phyloP scores from a whole-genome alignment of 1,284 basidiomycete genomes.

The Abortiporus biennis region DNA sequence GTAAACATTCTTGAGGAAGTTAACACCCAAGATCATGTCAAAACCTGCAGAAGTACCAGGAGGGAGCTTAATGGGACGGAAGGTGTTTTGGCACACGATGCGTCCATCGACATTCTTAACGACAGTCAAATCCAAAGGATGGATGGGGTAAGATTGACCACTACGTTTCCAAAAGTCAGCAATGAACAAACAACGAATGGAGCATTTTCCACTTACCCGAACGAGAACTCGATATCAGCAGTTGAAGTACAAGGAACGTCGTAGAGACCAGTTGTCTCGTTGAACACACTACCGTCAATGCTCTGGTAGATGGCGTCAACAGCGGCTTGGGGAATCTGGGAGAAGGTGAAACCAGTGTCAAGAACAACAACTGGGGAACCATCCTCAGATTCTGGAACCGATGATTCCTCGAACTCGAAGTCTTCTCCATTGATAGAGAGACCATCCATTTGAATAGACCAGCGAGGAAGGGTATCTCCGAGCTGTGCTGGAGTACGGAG shows the following conservation, averaged over 20 bases:
- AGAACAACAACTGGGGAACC: constrained; percentile 24
- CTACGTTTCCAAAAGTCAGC: constrained; percentile 3
- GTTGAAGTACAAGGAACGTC: constrained; percentile 21
- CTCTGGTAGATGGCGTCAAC: constrained; percentile 25
- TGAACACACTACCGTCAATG: constrained; percentile 20
- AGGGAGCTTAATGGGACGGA: constrained; percentile 16
- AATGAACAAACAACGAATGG: not conserved
- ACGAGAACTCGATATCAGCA: constrained; percentile 19
- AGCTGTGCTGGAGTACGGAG: constrained; percentile 45
- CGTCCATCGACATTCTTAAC: constrained; percentile 12
- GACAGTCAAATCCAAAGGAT: constrained; percentile 23
- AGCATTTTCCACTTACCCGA: constrained; percentile 23
- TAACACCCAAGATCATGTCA: constrained; percentile 32
- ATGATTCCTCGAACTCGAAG: constrained; percentile 22
- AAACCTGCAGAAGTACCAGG: constrained; percentile 16
- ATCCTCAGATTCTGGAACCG: constrained; percentile 17
- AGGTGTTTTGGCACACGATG: constrained; percentile 19
- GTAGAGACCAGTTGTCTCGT: constrained; percentile 15
- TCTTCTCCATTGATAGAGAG: constrained; percentile 23
- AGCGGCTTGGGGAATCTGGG: constrained; percentile 20
- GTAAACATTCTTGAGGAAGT: constrained; percentile 35
- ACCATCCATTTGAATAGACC: constrained; percentile 23
- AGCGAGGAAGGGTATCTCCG: constrained; percentile 34
- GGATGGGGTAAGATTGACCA: constrained; percentile 14
- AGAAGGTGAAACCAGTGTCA: constrained; percentile 26